Base-by-base conservation (phyloP, 1,284 basidiomycete species). In the Sporisorium scitamineum region DNA sequence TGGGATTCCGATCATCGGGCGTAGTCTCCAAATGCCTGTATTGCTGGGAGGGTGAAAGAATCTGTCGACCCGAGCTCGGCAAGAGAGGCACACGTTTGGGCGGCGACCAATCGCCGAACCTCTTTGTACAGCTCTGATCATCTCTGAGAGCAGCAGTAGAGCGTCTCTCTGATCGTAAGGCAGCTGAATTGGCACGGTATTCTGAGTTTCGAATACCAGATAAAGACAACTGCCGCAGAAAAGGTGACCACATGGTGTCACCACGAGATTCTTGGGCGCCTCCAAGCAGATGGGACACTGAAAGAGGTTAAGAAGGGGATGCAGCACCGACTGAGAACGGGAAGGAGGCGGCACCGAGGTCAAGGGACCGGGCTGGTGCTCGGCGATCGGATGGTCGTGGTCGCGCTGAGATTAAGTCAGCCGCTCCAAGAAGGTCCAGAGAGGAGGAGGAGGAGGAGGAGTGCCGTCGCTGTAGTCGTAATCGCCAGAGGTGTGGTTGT, bases 221-320 rank as follows among this genome's bases (percentile, higher is more conserved):
- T 76, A 82, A 14, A 84, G 57, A 24, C 82, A 84, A 1, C 63
- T 64, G 39, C 80, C 80, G 55, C 82, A 84, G 61, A 84, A 82
- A 48, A 84, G 57, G 57, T 84, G 82, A 18, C 82, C 82, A 48
- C 82, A 84, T 3, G 80, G 76, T 7, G 82, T 80, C 34, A 78
- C 61, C 27, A 54, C 60, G 13, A 72, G 51, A 18, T 80, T 73
- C 13, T 47, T 72, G 7, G 80, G 80, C 7, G 80, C 62, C 18
- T 79, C 76, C 24, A 84, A 79, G 62, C 82, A 84, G 66, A 84
- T 80, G 8, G 82, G 80, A 48, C 82, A 84, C 0, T 62, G 68
- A 55, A 78, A 84, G 6, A 60, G 77, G 14, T 76, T 79, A 2
- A 81, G 57, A 13, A 83, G 63, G 7, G 70, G 60, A 37, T 76